Evolutionary conservation across 768 basidiomycete genomes (phyloP), one percentile per base, ranked within the genome.

Genomic region (Agaricus bisporus): DNA sequence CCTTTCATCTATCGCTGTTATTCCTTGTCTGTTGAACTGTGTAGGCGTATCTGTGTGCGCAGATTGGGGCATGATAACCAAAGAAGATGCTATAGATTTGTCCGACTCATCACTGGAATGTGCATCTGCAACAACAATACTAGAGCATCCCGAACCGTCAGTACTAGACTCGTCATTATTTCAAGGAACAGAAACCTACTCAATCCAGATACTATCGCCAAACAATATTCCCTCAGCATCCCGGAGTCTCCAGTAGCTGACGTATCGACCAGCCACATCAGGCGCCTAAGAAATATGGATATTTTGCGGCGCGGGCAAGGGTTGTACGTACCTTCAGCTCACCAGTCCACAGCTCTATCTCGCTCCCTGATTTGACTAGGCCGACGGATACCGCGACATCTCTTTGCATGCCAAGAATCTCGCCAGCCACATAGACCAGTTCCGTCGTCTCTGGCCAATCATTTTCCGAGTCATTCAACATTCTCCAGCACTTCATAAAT

Each of bases 401-500:
- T 1, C 55, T 56, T 51, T 68, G 71, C 3, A 77, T 66, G 8
- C 72, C 63, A 41, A 91, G 71, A n/a, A 73, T 68, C 37, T 83
- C 81, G 15, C 91, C 91, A 8, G 82, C 86, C 42, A 86, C 80
- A 60, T 83, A 91, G 9, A 79, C 75, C 15, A 93, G 67, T 60
- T 82, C 76, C 0, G 90, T 90, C 11, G 70, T 68, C 25, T 77
- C 73, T 0, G 87, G 87, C 90, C 89, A 93, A 17, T 81, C 75
- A 5, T 65, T 51, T 12, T 60, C 62, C 14, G 89, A 84, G 59
- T 77, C 77, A 60, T 94, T 94, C 28, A 73, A 57, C 73, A 92
- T 76, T 52, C 75, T 73, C 91, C 91, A 94, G 18, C 81, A 82
- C 68, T 92, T 93, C 51, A 91, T 79, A 61, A 93, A 94, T 64